phyloP scores from a whole-genome alignment of 176 grass and related monocot genomes.

The Musa schizocarpa region DNA sequence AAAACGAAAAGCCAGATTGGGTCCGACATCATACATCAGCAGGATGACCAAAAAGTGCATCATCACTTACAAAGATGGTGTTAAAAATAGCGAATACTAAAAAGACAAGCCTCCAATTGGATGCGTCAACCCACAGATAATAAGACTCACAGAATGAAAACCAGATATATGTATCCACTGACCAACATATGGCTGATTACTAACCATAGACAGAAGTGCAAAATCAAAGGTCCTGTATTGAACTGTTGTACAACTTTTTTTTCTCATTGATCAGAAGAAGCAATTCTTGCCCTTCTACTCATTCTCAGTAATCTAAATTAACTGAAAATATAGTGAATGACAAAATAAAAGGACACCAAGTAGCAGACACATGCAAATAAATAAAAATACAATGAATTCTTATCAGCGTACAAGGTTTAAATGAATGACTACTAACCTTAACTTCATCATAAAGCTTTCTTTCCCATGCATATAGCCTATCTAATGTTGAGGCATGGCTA shows the following conservation, averaged over 20 bases:
- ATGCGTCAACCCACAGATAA: no score
- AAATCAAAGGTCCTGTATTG: not conserved
- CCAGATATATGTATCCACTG: no score
- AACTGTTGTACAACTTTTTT: not conserved
- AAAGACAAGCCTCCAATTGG: no score
- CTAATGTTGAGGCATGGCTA: constrained; percentile 91
- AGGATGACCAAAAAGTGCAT: no score
- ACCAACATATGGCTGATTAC: not conserved
- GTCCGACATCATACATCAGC: no score
- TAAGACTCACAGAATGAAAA: no score
- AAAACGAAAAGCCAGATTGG: no score
- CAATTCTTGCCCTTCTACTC: not conserved
- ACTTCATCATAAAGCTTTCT: constrained; percentile 99
- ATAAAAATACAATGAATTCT: not conserved
- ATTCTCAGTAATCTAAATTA: not conserved
- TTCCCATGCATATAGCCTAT: constrained; percentile 95
- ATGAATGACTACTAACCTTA: constrained; percentile 46
- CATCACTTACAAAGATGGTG: no score
- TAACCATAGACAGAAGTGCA: not conserved
- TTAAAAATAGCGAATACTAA: no score
- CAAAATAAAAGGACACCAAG: not conserved
- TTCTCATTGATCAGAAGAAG: not conserved
- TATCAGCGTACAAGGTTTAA: not conserved
- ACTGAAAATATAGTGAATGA: not conserved
- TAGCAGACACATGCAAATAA: not conserved